phyloP scores from a whole-genome alignment of 140 eudicot species.

The Cichorium intybus region DNA sequence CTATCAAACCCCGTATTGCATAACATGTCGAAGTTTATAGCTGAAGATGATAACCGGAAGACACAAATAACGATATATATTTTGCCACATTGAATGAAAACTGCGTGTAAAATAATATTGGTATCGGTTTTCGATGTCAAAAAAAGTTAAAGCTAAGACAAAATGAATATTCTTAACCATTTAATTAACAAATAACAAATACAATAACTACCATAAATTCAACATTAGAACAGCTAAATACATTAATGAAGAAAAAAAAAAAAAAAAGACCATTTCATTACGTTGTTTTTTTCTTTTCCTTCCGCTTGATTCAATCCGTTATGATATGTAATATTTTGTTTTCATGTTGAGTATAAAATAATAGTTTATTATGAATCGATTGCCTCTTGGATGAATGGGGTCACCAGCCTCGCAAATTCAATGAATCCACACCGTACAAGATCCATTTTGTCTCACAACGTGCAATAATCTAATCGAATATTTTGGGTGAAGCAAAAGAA shows the following conservation, averaged over 20 bases:
- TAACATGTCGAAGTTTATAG: no score
- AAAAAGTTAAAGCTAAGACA: no score
- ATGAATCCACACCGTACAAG: conserved; percentile 6
- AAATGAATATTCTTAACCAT: no score
- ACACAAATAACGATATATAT: no score
- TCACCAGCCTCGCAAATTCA: conserved; percentile 6
- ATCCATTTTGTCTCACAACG: conserved; percentile 13
- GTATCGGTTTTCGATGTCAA: no score
- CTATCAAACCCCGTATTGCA: no score
- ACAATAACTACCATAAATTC: no score
- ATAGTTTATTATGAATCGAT: not conserved
- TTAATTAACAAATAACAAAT: no score
- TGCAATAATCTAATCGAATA: conserved; percentile 15
- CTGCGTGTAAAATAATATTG: no score
- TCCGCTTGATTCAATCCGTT: not conserved
- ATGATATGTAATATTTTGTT: not conserved
- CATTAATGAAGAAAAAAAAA: not conserved
- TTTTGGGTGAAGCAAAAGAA: conserved; percentile 10
- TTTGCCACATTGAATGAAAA: no score
- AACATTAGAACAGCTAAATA: not conserved
- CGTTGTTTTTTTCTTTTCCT: not conserved
- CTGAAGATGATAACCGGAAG: no score
- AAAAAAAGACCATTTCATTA: not conserved
- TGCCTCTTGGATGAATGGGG: not conserved
- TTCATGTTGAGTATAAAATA: not conserved